These are phyloP conservation scores for Cinnamomum chago DNA, from an alignment of 164 flowering plant species.

Conservation along the genomic window DNA sequence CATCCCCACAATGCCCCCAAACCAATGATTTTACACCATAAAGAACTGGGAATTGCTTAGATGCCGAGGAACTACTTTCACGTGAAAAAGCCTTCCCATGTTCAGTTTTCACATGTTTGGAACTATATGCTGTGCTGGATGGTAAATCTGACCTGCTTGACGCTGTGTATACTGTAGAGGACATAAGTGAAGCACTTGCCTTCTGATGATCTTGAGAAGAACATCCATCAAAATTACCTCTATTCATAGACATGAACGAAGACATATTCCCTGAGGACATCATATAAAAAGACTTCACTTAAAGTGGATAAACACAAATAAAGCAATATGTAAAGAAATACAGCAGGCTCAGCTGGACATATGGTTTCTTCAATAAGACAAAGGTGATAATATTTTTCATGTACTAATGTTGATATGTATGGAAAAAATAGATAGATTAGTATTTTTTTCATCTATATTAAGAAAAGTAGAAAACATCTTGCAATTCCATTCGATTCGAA, in stretches of 20 bases:
- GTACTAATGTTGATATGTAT: no score
- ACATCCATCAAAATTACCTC: slow-evolving; percentile 14
- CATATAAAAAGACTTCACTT: neutral
- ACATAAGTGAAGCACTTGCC: slow-evolving; percentile 14
- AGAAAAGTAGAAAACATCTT: no score
- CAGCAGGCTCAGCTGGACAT: no score
- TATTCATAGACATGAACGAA: slow-evolving; percentile 1
- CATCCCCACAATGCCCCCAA: slow-evolving; percentile 80
- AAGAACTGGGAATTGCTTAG: slow-evolving; percentile 35
- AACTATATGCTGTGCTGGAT: slow-evolving; percentile 33
- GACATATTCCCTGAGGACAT: slow-evolving; percentile 28
- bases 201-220: slow-evolving; percentile 13
- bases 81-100: slow-evolving; percentile 20
- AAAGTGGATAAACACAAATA: neutral
- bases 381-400: no score
- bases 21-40: slow-evolving; percentile 77
- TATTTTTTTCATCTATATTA: no score
- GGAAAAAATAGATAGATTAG: no score
- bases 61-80: slow-evolving; percentile 20
- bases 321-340: neutral
- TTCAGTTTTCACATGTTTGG: slow-evolving; percentile 29
- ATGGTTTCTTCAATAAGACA: no score
- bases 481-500: no score
- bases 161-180: slow-evolving; percentile 8
- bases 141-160: slow-evolving; percentile 29